A percentile compares a stretch with the other conserved stretches of the same genome.
Evolutionary conservation across 352 stramenopile genomes (phyloP).

Genomic region (Pelagophyceae sp.): DNA sequence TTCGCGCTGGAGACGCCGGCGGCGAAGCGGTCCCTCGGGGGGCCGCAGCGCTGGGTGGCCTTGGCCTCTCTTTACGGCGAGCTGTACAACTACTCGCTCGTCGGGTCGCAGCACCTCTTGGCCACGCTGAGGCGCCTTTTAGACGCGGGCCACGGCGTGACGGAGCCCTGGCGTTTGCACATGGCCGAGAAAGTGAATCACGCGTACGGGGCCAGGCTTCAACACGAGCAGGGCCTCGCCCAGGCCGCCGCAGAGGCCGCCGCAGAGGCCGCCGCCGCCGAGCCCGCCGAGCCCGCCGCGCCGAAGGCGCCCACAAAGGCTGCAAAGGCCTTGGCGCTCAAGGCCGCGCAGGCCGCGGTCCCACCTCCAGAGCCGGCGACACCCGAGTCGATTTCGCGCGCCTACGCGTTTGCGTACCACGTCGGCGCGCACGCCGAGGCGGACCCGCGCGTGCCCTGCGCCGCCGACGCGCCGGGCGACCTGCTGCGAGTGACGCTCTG

Average conservation of each 20-base stretch:
- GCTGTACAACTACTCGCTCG: constrained; percentile 76
- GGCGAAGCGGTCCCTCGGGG: constrained; percentile 40
- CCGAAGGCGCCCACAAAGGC: constrained; percentile 50
- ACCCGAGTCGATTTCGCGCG: constrained; percentile 3
- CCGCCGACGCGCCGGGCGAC: constrained; percentile 75
- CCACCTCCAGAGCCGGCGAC: constrained; percentile 21
- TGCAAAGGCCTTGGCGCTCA: constrained; percentile 18
- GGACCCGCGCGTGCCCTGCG: constrained; percentile 64
- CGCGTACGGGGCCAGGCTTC: not conserved
- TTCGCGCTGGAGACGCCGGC: constrained; percentile 65
- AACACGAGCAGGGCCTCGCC: constrained; percentile 29
- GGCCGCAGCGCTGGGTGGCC: constrained; percentile 82
- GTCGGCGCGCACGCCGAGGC: constrained; percentile 45
- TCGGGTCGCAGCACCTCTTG: constrained; percentile 79
- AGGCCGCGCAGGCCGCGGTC: constrained; percentile 33
- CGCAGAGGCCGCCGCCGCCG: constrained; percentile 18
- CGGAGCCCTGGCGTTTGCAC: constrained; percentile 33
- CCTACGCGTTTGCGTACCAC: constrained; percentile 33
- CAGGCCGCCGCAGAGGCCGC: no score
- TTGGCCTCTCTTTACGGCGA: constrained; percentile 84
- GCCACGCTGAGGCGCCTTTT: constrained; percentile 85
- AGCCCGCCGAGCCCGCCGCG: constrained; percentile 33
- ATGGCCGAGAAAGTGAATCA: no score
- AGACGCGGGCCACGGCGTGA: constrained; percentile 86
- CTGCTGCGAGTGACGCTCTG: constrained; percentile 85